Evolutionary conservation across 2,329 filamentous ascomycete species (phyloP).

Genomic region (Colletotrichum spaethianum): DNA sequence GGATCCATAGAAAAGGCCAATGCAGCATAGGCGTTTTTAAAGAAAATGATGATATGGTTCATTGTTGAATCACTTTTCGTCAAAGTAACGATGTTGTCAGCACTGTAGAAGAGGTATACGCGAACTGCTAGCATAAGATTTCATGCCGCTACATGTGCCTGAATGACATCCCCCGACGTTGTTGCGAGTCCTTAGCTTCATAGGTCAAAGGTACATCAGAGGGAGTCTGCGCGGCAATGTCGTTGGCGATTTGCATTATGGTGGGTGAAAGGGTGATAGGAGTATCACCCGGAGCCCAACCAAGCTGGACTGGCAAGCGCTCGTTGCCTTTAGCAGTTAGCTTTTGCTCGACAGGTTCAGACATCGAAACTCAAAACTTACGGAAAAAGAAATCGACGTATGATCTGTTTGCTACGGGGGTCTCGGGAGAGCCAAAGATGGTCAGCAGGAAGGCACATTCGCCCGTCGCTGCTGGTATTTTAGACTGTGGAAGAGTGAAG

Average conservation of each 20-base stretch:
- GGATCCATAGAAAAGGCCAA: too few species aligned
- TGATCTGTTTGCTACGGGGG: slow-evolving; percentile 55
- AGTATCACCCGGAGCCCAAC: slow-evolving; percentile 22
- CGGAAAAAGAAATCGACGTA: slow-evolving; percentile 63
- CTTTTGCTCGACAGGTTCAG: too few species aligned
- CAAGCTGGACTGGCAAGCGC: slow-evolving; percentile 22
- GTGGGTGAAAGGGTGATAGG: slow-evolving; percentile 3
- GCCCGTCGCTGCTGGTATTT: slow-evolving; percentile 61
- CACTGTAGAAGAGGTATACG: neutral
- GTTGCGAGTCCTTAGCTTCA: neutral
- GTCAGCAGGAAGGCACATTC: slow-evolving; percentile 65
- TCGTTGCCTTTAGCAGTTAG: slow-evolving; percentile 25
- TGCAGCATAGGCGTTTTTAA: too few species aligned
- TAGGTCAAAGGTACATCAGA: slow-evolving; percentile 21
- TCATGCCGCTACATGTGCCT: neutral
- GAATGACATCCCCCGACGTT: neutral
- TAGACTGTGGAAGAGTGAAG: slow-evolving; percentile 59
- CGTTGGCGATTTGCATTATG: neutral
- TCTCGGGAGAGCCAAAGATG: slow-evolving; percentile 59
- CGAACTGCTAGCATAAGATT: neutral
- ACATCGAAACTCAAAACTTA: slow-evolving; percentile 44
- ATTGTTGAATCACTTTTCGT: too few species aligned
- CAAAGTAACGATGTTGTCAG: too few species aligned
- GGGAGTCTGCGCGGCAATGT: slow-evolving; percentile 9
- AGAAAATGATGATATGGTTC: too few species aligned